Percentiles rank a stretch among this genome's conserved stretches.
phyloP scores from a whole-genome alignment of 1,139 yeast species.

The Magnusiomyces magnusii region DNA sequence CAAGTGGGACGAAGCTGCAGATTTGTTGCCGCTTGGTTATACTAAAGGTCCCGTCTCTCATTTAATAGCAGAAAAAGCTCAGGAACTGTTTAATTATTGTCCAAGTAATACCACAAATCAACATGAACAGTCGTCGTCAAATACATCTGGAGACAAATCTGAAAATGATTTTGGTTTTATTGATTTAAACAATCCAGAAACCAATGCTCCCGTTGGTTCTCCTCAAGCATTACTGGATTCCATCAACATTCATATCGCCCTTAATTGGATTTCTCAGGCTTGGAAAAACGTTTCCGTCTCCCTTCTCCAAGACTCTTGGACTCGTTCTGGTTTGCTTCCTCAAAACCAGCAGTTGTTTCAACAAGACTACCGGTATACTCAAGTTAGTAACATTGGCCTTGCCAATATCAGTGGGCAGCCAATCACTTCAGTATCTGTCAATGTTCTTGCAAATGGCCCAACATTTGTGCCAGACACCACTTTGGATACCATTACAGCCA shows the following conservation, averaged over 20 bases:
- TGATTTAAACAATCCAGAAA: too few relatives aligned
- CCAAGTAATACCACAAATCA: background rate
- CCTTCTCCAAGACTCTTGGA: slow-evolving; percentile 12
- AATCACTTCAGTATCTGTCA: background rate
- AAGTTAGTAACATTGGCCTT: background rate
- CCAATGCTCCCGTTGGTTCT: background rate
- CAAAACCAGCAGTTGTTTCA: background rate
- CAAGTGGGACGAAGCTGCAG: background rate
- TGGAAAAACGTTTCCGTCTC: slow-evolving; percentile 9
- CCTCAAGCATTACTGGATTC: background rate
- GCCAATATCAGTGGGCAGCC: background rate
- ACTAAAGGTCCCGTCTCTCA: background rate
- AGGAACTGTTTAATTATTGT: background rate
- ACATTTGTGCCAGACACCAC: background rate
- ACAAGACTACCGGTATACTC: too few relatives aligned
- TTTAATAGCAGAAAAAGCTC: background rate
- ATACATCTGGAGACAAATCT: too few relatives aligned
- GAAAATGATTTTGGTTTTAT: too few relatives aligned
- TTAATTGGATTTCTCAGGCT: slow-evolving; percentile 13
- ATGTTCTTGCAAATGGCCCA: background rate
- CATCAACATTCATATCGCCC: slow-evolving; percentile 3
- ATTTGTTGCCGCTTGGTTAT: background rate
- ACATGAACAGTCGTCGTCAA: background rate
- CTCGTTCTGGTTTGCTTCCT: slow-evolving; percentile 9
- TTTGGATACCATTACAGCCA: background rate